Evolutionary conservation across 2,329 filamentous ascomycete genomes (phyloP).

Genomic region (Penicillium verrucosum): DNA sequence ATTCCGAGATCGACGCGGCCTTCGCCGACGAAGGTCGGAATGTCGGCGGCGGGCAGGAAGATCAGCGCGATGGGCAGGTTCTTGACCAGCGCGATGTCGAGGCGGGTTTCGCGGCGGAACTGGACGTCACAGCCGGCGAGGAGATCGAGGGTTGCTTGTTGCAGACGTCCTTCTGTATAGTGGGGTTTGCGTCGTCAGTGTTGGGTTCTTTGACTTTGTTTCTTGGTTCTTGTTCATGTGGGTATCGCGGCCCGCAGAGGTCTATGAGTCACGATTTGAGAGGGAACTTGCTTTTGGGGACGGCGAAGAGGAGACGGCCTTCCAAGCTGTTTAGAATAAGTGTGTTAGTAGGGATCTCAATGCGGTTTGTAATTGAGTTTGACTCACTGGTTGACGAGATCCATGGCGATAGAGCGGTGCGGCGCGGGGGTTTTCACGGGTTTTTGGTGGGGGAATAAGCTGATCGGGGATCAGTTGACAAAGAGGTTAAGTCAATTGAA

Average conservation of each 20-base stretch:
- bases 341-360: conserved; percentile 4
- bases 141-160: conserved; percentile 82
- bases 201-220: conserved; percentile 3
- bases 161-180: conserved; percentile 78
- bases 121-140: conserved; percentile 93
- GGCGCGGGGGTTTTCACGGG: conserved; percentile 14
- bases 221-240: background rate
- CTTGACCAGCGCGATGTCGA: conserved; percentile 97
- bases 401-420: conserved; percentile 45
- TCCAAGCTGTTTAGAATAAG: conserved; percentile 64
- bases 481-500: conserved; percentile 11
- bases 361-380: conserved; percentile 11
- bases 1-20: conserved; percentile 92
- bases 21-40: conserved; percentile 95
- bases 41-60: conserved; percentile 95
- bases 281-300: conserved; percentile 83
- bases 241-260: conserved; percentile 9
- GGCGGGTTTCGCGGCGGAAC: conserved; percentile 88
- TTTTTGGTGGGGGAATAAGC: background rate
- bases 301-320: conserved; percentile 89
- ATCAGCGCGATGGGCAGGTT: conserved; percentile 93
- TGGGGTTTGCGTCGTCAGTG: conserved; percentile 16
- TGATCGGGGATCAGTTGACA: background rate
- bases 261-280: conserved; percentile 20
- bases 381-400: conserved; percentile 61